phyloP scores from a whole-genome alignment of 2,329 filamentous ascomycete species.

The Allantophomopsis cytisporea region DNA sequence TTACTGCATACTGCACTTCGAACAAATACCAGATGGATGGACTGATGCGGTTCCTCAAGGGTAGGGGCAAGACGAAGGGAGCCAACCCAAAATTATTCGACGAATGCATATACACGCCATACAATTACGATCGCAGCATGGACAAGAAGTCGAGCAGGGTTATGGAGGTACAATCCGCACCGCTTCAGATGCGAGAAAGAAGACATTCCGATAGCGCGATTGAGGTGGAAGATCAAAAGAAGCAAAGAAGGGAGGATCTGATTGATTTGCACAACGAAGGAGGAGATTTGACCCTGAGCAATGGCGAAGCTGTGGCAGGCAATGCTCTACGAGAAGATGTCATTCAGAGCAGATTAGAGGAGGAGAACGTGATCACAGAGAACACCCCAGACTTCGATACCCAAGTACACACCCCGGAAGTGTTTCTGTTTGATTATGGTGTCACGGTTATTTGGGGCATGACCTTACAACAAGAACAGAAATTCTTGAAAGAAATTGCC shows the following conservation, averaged over 20 bases:
- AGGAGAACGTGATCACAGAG: conserved; percentile 21
- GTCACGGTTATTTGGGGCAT: conserved; percentile 99
- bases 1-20: conserved; percentile 94
- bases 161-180: conserved; percentile 13
- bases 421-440: conserved; percentile 95
- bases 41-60: conserved; percentile 83
- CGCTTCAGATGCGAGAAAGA: conserved; percentile 39
- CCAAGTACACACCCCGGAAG: conserved; percentile 78
- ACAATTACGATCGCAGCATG: conserved; percentile 51
- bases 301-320: conserved; percentile 15
- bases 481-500: conserved; percentile 84
- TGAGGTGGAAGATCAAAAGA: conserved; percentile 46
- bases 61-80: conserved; percentile 61
- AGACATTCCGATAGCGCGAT: conserved; percentile 67
- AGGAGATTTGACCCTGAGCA: conserved; percentile 17
- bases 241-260: conserved; percentile 43
- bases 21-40: conserved; percentile 84
- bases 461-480: conserved; percentile 76
- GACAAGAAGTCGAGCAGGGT: conserved; percentile 7
- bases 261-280: conserved; percentile 40
- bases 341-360: conserved; percentile 17
- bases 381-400: conserved; percentile 65
- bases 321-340: conserved; percentile 9
- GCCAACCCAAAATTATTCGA: conserved; percentile 87
- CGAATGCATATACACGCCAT: conserved; percentile 94